Evolutionary conservation across 2,329 filamentous ascomycete genomes (phyloP), one percentile per base, ranked within the genome.

Genomic region (Bipolaris bicolor): DNA sequence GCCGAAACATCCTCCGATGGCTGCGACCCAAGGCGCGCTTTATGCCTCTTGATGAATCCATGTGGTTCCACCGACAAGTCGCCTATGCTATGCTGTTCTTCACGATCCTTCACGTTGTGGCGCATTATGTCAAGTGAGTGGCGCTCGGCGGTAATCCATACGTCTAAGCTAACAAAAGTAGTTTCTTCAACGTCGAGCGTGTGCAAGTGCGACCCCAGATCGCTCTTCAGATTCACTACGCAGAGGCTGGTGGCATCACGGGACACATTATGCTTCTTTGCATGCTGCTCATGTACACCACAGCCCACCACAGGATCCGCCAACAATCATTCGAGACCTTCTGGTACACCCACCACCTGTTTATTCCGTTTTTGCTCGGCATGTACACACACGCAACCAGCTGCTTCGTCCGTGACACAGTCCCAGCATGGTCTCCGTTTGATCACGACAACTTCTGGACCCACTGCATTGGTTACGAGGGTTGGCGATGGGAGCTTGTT

Each of bases 271-370:
- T 99, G 95, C 85, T 98, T 24, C 83, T 99, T n/a, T 98, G 93
- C 84, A 99, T 99, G 95, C 81, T 99, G 62, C 80, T 99, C 62
- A 99, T 99, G 84, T 99, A 96, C 80, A 99, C 95, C 1, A 97
- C 93, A 0, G 90, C 95, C 2, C 95, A 99, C 74, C 85, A 90
- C 69, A 90, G 91, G 65, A 98, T 99, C 64, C 90, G 95, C 52
- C 94, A 98, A 75, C 95, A 99, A 75, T 96, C 92, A 0, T 99
- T 93, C 73, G 95, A 99, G 80, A 96, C 94, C 0, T 99, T 99
- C 76, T 99, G 95, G 95, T 99, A 99, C 79, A 97, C 92, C 0
- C 95, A 99, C 78, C 95, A 99, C 71, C 85, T 99, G n/a, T 98
- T 98, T 72, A 90, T 99, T 59, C 94, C 95, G 1, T 99, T 99